Conservation (phyloP, 2,329 filamentous ascomycete genomes). For the Fusarium setosum region DNA sequence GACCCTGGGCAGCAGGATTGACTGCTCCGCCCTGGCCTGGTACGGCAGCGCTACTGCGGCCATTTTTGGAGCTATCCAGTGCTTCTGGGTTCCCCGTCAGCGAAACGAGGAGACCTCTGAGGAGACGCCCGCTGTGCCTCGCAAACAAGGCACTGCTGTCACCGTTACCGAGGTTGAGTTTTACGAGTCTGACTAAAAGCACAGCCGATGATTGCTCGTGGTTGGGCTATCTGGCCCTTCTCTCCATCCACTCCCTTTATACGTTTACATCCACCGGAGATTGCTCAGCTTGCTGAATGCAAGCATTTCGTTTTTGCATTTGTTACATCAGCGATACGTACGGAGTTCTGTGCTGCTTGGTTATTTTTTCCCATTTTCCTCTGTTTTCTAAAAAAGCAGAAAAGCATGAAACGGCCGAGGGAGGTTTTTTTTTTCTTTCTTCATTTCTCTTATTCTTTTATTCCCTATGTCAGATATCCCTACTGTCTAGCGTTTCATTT, state of each 20-base stretch:
- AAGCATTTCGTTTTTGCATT: conserved; percentile 1
- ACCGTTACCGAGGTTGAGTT: conserved; percentile 47
- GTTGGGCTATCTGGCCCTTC: background rate
- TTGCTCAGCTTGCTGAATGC: background rate
- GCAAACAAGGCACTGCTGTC: conserved; percentile 27
- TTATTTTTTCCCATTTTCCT: conserved; percentile 5
- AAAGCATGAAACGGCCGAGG: background rate
- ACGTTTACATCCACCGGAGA: background rate
- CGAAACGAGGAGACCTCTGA: conserved; percentile 42
- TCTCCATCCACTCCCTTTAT: background rate
- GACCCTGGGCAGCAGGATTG: conserved; percentile 66
- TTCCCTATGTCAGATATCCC: conserved; percentile 16
- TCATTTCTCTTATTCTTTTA: background rate
- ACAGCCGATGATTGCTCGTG: background rate
- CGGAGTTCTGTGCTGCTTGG: conserved; percentile 24
- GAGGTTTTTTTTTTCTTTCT: conserved; percentile 2
- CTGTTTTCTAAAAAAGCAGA: background rate
- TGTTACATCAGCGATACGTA: conserved; percentile 1
- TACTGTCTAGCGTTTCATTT: conserved; percentile 13
- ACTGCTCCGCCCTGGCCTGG: conserved; percentile 73
- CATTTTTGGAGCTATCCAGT: conserved; percentile 67
- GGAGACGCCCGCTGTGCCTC: conserved; percentile 40
- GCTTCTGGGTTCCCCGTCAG: conserved; percentile 62
- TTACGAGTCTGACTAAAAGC: conserved; percentile 37
- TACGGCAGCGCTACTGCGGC: conserved; percentile 70